phyloP scores from a whole-genome alignment of 2,329 filamentous ascomycete genomes.

The Sordariomycetes sp. region DNA sequence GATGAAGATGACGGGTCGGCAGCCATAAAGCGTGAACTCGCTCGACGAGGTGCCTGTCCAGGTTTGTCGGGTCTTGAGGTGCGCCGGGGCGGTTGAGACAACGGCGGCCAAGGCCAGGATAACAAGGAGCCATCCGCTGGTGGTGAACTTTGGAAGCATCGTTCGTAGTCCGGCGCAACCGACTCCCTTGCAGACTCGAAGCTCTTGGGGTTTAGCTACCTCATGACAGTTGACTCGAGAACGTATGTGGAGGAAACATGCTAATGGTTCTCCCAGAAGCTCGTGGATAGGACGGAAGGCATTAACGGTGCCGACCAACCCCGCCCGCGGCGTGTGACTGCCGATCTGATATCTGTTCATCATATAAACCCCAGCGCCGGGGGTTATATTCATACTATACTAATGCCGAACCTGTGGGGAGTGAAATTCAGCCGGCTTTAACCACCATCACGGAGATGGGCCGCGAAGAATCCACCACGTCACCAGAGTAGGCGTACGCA shows the following conservation, averaged over 20 bases:
- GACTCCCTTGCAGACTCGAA: not conserved
- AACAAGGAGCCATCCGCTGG: not conserved
- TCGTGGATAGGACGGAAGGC: not conserved
- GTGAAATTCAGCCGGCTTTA: not conserved
- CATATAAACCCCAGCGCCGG: not conserved
- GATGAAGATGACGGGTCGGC: slow-evolving; percentile 6
- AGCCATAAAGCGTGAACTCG: slow-evolving; percentile 1
- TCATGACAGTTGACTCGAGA: not conserved
- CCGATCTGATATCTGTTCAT: not conserved
- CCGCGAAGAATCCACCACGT: no score
- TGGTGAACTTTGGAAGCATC: not conserved
- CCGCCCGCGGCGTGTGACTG: not conserved
- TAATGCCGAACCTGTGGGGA: not conserved
- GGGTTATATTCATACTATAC: not conserved
- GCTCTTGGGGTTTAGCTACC: not conserved
- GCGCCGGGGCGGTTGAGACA: not conserved
- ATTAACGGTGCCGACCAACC: not conserved
- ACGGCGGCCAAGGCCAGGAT: not conserved
- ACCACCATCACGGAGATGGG: not conserved
- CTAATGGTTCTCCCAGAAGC: not conserved
- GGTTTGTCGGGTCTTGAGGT: not conserved
- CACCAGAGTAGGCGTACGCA: not conserved
- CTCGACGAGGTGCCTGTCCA: slow-evolving; percentile 2
- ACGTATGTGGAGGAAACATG: no score
- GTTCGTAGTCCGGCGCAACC: not conserved